Evolutionary conservation across 2,329 filamentous ascomycete genomes (phyloP), one percentile per base, ranked within the genome.

Genomic region (Aspergillus brunneoviolaceus): DNA sequence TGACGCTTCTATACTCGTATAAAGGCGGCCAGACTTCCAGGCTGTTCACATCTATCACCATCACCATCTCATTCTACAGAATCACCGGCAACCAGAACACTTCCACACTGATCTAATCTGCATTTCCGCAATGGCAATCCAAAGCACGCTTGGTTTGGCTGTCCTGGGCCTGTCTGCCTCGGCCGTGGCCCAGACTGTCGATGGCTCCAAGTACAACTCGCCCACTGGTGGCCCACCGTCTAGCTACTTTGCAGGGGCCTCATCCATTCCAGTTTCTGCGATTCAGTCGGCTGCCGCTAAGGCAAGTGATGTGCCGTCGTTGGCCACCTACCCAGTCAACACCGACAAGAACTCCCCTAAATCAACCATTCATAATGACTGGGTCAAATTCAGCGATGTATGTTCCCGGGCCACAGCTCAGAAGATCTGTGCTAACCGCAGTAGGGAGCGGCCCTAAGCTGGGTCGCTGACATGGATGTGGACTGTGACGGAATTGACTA

Each of bases 401-500:
- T 5, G 61, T 59, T 19, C 9, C 3, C 12, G 2, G 7, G 9
- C 9, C 9, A 29, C 27, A 29, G 5, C 19, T n/a, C 27, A 7
- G 27, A 7, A 29, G 27, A 7, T 7, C 2, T 7, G 5, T 10
- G 9, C 49, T 47, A 21, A 59, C 23, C 10, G 21, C 23, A 27
- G 35, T 35, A 74, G 71, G 72, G 69, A 3, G 66, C 71, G 1
- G 68, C 72, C 10, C 63, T 69, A 42, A 67, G 69, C 29, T 74
- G 63, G 62, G 58, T 70, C 0, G 71, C 72, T 0, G 71, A 74
- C 39, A 74, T 74, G 72, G 71, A 74, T 53, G 71, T 74, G 1
- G 71, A 74, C 56, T 73, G 72, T 31, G 72, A 74, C 55, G 72
- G 72, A 1, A 55, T 71, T 4, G 63, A 73, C 47, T 65, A 67